Base-by-base conservation (phyloP, 2,329 filamentous ascomycete species). In the Mollisia scopiformis region DNA sequence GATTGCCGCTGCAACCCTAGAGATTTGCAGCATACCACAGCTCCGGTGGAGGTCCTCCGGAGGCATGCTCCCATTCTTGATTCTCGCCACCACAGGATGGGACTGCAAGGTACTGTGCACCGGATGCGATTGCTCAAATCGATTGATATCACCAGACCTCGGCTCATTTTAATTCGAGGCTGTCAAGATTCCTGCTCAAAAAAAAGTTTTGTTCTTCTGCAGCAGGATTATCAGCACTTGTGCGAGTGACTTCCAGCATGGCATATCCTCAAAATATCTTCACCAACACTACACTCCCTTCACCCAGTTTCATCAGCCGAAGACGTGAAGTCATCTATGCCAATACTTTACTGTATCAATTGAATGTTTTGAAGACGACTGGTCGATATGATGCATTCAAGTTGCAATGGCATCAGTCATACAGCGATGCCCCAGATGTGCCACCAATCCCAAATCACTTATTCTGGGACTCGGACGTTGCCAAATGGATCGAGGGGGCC, bases 401-500 rank as follows among this genome's bases (percentile, higher is more conserved):
- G 63, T 71, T 88, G 23, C 62, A 80, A 70, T 86, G 83, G 82
- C 81, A 87, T 64, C 75, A 80, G 0, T 75, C 76, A 1, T 87
- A 87, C 67, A 76, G 76, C 13, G 79, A 85, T 50, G 21, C n/a
- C n/a, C n/a, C n/a, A n/a, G n/a, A n/a, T n/a, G n/a, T n/a, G 43
- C 3, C 43, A 47, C 28, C 25, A 47, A 47, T 21, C 43, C 5
- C 73, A n/a, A n/a, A n/a, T n/a, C n/a, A n/a, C n/a, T n/a, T 85
- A 0, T 87, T 87, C 68, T 87, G 84, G 84, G 85, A 88, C 66
- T 79, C 76, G 0, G 80, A 82, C 68, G 71, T 84, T 21, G 84
- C 78, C 10, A 88, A 88, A 71, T 87, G 84, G 83, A 84, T 87
- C 52, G 85, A 88, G 72, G 84, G 80, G 0, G 84, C 84, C 2